Base-by-base conservation (phyloP, 2,329 filamentous ascomycete genomes). In the Pseudogymnoascus verrucosus region DNA sequence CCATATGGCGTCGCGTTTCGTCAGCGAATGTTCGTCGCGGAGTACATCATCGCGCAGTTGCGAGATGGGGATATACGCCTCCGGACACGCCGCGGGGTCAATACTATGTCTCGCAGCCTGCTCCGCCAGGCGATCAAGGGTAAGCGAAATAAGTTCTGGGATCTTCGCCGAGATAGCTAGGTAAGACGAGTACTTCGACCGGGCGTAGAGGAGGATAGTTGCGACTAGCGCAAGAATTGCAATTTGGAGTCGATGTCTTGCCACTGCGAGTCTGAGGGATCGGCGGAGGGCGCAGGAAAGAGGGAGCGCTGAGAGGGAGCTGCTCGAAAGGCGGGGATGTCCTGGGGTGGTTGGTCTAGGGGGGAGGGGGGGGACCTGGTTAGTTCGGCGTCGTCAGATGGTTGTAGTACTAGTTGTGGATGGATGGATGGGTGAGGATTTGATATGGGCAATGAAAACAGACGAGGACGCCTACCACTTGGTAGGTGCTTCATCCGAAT, bases 41-140 rank as follows among this genome's bases (percentile, higher is more conserved):
- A 99, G 80, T 2, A 99, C 88, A 72, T 98, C 93, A 72, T 99
- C 95, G 65, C 95, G 83, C 62, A 99, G 79, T 73, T 98, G 95
- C 0, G 90, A 90, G 69, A 97, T 84, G 71, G 91, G 90, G 66
- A 99, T 84, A 78, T 90, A 96, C 1, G 87, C 82, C 66, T 97
- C 93, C 16, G 86, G 84, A 61, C 82, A 87, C 65, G 74, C 82
- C 74, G 73, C 86, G 73, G 75, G 85, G 51, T 86, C 84, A 61
- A 82, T 79, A 19, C 81, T 87, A 66, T 92, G 88, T n/a, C 93
- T 77, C 66, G 90, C 88, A 65, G 93, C 95, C 74, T 98, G 93
- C 37, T 84, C 86, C 10, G 90, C 89, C 14, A 99, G 83, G 54
- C 91, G 85, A 69, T 93, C 88, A 28, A 99, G 82, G 1, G 93